Evolutionary conservation across 2,329 filamentous ascomycete genomes (phyloP), one percentile per base, ranked within the genome.

Genomic region (Paradendryphiella salina): DNA sequence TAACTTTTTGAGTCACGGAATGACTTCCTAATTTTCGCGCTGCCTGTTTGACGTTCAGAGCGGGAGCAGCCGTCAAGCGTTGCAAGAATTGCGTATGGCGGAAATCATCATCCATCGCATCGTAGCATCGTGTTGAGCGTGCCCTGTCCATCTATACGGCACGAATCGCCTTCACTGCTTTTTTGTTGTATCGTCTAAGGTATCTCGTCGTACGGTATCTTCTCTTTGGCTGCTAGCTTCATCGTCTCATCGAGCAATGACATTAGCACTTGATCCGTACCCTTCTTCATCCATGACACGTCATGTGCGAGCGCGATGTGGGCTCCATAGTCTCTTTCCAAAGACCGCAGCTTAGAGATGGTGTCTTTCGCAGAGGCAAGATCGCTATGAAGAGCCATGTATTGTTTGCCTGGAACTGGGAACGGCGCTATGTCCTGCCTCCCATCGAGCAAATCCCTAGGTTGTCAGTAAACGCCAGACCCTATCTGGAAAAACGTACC

Each of bases 251-350:
- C 65, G 15, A 70, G 49, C 20, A 71, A 42, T 1, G 62, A 60
- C 63, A 70, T 65, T 13, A 71, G 55, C n/a, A 70, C 56, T 26
- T 33, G 3, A 28, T 71, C 62, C 2, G 44, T 52, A 2, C 64
- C 61, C 8, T 63, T 46, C 33, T 62, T 67, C 42, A 71, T 28
- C 67, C 67, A 71, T 5, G 48, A 46, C 1, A 63, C 62, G 42
- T 71, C 68, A 33, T 71, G 68, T 4, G 67, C 66, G 3, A 71
- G 57, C 4, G 67, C 67, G 3, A 67, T 63, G 26, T 67, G 65
- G 33, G 63, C 61, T 5, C 60, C 60, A 37, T 51, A 54, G 0
- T 65, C 47, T 9, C 40, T 64, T 38, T 71, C 67, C 15, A 71
- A 38, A 4, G 47, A 41, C 28, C 59, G 42, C 14, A 71, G 63